Conservation (phyloP, 2,329 filamentous ascomycete species). For the Ophiostoma piceae region DNA sequence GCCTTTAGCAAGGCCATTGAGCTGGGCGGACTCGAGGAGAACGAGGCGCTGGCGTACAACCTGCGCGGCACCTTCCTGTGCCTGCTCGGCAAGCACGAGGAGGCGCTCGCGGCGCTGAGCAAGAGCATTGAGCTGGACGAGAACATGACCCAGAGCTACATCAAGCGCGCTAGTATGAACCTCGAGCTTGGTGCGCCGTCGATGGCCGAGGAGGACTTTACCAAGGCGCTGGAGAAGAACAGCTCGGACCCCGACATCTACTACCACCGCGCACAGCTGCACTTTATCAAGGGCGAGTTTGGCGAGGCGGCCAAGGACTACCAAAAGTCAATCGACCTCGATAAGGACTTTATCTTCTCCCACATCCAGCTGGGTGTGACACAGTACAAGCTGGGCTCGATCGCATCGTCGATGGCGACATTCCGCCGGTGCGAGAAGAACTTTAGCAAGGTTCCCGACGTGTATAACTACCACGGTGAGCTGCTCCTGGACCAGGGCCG, state of each 20-base stretch:
- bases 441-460: conserved; percentile 91
- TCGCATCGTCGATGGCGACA: conserved; percentile 96
- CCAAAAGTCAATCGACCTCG: conserved; percentile 97
- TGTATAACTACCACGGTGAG: conserved; percentile 99
- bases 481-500: conserved; percentile 94
- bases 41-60: conserved; percentile 91
- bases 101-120: conserved; percentile 78
- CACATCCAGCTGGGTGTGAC: conserved; percentile 99
- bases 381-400: conserved; percentile 98
- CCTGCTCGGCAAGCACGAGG: conserved; percentile 78
- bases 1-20: conserved; percentile 87
- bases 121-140: conserved; percentile 90
- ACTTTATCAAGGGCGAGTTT: conserved; percentile 95
- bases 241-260: conserved; percentile 91
- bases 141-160: conserved; percentile 87
- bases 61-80: conserved; percentile 95
- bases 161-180: conserved; percentile 98
- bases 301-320: conserved; percentile 95
- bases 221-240: conserved; percentile 77
- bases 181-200: conserved; percentile 85
- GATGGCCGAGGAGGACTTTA: conserved; percentile 83
- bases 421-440: conserved; percentile 98
- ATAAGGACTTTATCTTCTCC: conserved; percentile 95
- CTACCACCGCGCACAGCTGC: conserved; percentile 96
- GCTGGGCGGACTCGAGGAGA: conserved; percentile 69